A percentile compares a stretch with the other conserved stretches of the same genome.
Evolutionary conservation across 2,329 filamentous ascomycete genomes (phyloP).

Genomic region (Mycosphaerelloides madeirae): DNA sequence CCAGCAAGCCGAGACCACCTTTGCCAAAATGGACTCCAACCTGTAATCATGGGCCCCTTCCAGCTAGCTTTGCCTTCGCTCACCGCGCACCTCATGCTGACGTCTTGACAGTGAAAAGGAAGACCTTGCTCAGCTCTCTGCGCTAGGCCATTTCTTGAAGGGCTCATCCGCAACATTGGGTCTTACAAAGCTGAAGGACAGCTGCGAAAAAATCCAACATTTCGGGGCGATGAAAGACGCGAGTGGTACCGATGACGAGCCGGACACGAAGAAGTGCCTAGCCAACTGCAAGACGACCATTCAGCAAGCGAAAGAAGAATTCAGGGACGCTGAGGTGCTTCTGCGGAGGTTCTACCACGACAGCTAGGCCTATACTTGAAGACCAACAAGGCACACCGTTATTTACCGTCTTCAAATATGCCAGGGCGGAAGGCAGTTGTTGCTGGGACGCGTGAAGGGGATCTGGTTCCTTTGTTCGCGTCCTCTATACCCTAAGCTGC

Average conservation of each 20-base stretch:
- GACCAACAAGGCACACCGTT: no score
- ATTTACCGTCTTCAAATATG: no score
- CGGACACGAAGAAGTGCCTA: slow-evolving; percentile 64
- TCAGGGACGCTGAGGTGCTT: slow-evolving; percentile 64
- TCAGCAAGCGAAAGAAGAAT: slow-evolving; percentile 68
- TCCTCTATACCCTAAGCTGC: no score
- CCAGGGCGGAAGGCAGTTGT: no score
- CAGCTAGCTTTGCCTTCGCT: background rate
- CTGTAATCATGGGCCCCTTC: slow-evolving; percentile 58
- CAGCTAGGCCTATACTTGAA: background rate
- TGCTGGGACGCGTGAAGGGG: no score
- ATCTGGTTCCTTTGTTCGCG: no score
- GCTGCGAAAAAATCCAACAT: slow-evolving; percentile 94
- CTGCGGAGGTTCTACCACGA: slow-evolving; percentile 64
- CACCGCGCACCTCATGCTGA: slow-evolving; percentile 2
- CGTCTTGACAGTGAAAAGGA: slow-evolving; percentile 53
- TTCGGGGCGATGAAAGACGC: slow-evolving; percentile 79
- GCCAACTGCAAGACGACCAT: slow-evolving; percentile 66
- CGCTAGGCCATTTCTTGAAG: slow-evolving; percentile 92
- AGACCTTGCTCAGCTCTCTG: slow-evolving; percentile 70
- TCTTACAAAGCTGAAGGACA: slow-evolving; percentile 82
- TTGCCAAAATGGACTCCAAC: slow-evolving; percentile 73
- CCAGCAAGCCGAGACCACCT: slow-evolving; percentile 81
- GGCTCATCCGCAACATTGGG: slow-evolving; percentile 93
- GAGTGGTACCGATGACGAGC: slow-evolving; percentile 62